Percentiles rank a stretch among this genome's conserved stretches.
These are phyloP conservation scores for Huntiella savannae DNA, from an alignment of 2,329 filamentous ascomycete species.

Conservation along the genomic window DNA sequence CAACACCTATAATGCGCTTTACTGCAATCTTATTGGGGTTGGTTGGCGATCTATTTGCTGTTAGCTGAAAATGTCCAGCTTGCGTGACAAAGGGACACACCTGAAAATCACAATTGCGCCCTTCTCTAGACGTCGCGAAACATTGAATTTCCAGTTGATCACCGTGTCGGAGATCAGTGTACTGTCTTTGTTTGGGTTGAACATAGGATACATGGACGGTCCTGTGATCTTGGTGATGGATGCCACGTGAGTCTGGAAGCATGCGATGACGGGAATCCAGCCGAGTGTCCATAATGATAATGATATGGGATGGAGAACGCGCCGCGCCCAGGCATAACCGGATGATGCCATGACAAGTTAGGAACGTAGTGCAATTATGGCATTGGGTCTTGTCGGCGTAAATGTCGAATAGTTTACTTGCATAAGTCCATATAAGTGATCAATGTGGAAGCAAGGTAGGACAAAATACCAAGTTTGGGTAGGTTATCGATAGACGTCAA, in stretches of 20 bases:
- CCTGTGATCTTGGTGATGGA: constrained; percentile 39
- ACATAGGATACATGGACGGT: constrained; percentile 56
- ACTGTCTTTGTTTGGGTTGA: constrained; percentile 47
- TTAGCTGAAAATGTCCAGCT: neutral
- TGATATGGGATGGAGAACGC: constrained; percentile 5
- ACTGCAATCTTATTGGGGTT: constrained; percentile 51
- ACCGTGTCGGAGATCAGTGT: constrained; percentile 35
- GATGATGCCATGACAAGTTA: constrained; percentile 4
- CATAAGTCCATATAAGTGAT: no score
- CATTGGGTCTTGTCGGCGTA: no score
- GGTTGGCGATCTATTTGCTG: constrained; percentile 41
- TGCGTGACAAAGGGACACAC: constrained; percentile 21
- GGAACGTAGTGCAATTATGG: neutral
- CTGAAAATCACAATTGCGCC: constrained; percentile 60
- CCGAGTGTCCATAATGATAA: constrained; percentile 9
- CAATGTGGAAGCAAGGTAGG: neutral
- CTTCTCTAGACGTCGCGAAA: constrained; percentile 37
- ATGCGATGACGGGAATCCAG: constrained; percentile 43
- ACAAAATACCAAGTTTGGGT: neutral
- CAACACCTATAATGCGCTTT: constrained; percentile 67
- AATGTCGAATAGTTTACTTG: no score
- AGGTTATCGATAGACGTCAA: no score
- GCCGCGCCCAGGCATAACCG: constrained; percentile 2
- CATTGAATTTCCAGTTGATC: constrained; percentile 38
- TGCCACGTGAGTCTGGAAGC: constrained; percentile 41